Evolutionary conservation across 257 asterid genomes (phyloP).

Genomic region (Plantago elongata): DNA sequence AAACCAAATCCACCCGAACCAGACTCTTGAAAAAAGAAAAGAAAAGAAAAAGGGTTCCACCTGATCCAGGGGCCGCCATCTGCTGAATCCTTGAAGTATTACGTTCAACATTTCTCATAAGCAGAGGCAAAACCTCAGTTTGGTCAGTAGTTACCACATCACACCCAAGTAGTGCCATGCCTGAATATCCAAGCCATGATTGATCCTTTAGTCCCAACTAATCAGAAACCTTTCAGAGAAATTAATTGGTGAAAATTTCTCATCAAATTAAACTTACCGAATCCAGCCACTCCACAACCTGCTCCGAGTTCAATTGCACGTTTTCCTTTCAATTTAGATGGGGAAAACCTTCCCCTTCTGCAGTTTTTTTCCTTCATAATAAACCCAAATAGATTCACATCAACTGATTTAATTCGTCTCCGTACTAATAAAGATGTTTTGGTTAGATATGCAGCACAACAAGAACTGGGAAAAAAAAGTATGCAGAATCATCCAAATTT

Average conservation of each 20-base stretch:
- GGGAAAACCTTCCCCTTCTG: conserved; percentile 81
- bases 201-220: conserved; percentile 12
- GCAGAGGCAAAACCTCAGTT: conserved; percentile 87
- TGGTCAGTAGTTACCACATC: conserved; percentile 91
- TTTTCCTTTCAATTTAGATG: conserved; percentile 83
- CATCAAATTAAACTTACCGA: conserved; percentile 44
- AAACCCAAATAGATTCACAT: conserved; percentile 19
- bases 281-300: conserved; percentile 98
- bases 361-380: conserved; percentile 69
- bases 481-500: not conserved
- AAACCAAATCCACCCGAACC: conserved; percentile 38
- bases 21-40: not conserved
- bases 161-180: conserved; percentile 95
- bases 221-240: conserved; percentile 9
- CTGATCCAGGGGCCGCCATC: conserved; percentile 47
- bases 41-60: no score
- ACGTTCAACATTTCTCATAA: conserved; percentile 78
- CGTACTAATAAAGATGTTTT: no score
- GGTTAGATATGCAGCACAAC: not conserved
- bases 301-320: conserved; percentile 99
- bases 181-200: conserved; percentile 35
- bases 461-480: not conserved
- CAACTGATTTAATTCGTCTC: conserved; percentile 10
- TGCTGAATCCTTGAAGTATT: conserved; percentile 80
- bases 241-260: conserved; percentile 3